Evolutionary conservation across 768 basidiomycete genomes (phyloP).

Genomic region (Russula ochroleuca): DNA sequence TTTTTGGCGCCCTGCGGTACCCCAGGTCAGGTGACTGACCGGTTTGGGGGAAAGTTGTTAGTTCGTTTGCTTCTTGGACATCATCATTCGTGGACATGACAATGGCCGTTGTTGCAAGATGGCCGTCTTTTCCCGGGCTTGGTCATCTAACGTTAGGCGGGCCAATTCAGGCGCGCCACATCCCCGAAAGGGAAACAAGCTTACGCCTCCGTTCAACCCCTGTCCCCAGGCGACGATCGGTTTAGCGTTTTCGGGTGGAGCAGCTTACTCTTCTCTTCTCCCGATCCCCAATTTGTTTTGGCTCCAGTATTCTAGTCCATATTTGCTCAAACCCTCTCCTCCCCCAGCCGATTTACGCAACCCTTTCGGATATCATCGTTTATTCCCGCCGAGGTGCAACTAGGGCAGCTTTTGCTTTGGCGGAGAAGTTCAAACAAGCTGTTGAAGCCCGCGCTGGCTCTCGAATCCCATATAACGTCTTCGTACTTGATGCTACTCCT

Average conservation of each 20-base stretch:
- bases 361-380: constrained; percentile 84
- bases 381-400: constrained; percentile 70
- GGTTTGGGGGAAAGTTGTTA: constrained; percentile 7
- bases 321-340: constrained; percentile 9
- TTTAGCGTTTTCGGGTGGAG: constrained; percentile 15
- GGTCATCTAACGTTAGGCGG: not conserved
- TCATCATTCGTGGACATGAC: not conserved
- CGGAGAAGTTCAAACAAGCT: constrained; percentile 61
- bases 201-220: constrained; percentile 10
- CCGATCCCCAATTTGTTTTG: constrained; percentile 31
- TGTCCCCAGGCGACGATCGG: constrained; percentile 20
- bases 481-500: constrained; percentile 59
- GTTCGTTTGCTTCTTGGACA: constrained; percentile 1
- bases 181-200: constrained; percentile 2
- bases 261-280: constrained; percentile 10
- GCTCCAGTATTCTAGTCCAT: constrained; percentile 24
- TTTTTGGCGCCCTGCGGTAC: constrained; percentile 14
- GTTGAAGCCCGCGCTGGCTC: constrained; percentile 41
- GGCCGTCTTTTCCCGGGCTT: not conserved
- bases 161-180: constrained; percentile 9
- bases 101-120: not conserved
- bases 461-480: constrained; percentile 66
- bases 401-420: constrained; percentile 53
- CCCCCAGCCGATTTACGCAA: constrained; percentile 71
- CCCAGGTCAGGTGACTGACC: constrained; percentile 21